phyloP scores from a whole-genome alignment of 257 asterid genomes.

The Lantana camara region DNA sequence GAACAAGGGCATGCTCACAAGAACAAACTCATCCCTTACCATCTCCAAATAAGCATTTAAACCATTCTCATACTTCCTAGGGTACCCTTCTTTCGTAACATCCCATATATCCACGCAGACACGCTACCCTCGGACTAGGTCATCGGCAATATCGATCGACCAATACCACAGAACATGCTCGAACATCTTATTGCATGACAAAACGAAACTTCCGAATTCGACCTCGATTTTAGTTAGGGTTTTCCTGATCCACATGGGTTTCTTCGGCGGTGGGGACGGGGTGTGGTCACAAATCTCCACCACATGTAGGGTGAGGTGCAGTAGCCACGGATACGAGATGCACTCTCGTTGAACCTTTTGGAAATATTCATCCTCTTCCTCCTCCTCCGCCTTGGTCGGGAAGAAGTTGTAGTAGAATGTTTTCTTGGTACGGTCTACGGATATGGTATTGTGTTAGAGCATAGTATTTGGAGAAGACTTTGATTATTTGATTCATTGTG shows the following conservation, averaged over 20 bases:
- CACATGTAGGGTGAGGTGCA: background rate
- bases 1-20: conserved; percentile 18
- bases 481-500: too few relatives aligned
- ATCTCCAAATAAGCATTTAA: background rate
- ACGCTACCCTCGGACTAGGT: background rate
- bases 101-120: background rate
- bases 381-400: conserved; percentile 9
- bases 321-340: too few relatives aligned
- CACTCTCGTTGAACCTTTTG: background rate
- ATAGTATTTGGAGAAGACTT: too few relatives aligned
- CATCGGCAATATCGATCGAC: background rate
- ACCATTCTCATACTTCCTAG: background rate
- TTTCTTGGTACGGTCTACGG: conserved; percentile 10
- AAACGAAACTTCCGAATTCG: background rate
- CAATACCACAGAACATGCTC: conserved; percentile 22
- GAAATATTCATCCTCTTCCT: too few relatives aligned
- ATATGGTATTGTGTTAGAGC: too few relatives aligned
- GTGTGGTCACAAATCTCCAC: conserved; percentile 20
- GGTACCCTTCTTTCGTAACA: background rate
- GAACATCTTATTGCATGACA: conserved; percentile 11
- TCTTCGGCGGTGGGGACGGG: conserved; percentile 3
- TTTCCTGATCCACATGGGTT: conserved; percentile 18
- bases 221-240: background rate
- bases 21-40: background rate
- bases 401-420: conserved; percentile 1